phyloP scores from a whole-genome alignment of 352 stramenopile genomes.

The Pythium aquatile region DNA sequence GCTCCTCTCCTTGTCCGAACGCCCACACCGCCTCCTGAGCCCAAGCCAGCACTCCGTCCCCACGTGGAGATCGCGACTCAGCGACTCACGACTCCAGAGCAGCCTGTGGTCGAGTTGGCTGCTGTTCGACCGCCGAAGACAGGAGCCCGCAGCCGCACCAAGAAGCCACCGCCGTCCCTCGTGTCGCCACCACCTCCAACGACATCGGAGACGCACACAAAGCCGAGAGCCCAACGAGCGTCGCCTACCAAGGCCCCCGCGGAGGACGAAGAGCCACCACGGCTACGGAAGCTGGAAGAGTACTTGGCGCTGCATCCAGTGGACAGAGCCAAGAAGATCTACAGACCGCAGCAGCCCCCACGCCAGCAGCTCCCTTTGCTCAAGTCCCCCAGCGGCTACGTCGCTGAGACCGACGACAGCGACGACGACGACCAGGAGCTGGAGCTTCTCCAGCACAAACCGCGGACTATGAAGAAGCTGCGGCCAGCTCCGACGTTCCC shows the following conservation, averaged over 20 bases:
- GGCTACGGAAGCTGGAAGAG: conserved; percentile 22
- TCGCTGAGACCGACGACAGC: conserved; percentile 11
- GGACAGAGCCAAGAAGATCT: conserved; percentile 11
- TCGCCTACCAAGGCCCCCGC: not conserved
- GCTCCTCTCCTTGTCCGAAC: not conserved
- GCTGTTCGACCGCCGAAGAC: conserved; percentile 4
- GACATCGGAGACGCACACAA: not conserved
- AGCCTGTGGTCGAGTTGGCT: not conserved
- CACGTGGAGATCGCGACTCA: not conserved
- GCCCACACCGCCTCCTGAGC: not conserved
- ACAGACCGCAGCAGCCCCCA: conserved; percentile 7
- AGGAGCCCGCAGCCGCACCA: not conserved
- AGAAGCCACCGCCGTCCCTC: not conserved
- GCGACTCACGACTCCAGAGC: not conserved
- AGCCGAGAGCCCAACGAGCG: not conserved
- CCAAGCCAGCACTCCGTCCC: not conserved
- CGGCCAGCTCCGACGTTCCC: not conserved
- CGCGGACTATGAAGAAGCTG: not conserved
- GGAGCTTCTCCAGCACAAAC: not conserved
- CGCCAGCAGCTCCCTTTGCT: not conserved
- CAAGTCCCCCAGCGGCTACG: conserved; percentile 11
- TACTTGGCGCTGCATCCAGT: conserved; percentile 18
- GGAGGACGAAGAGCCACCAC: conserved; percentile 8
- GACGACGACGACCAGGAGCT: not conserved
- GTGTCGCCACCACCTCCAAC: not conserved